A percentile compares a stretch with the other conserved stretches of the same genome.
Evolutionary conservation across 1,284 basidiomycete species (phyloP).

Genomic region (Chondrostereum purpureum): DNA sequence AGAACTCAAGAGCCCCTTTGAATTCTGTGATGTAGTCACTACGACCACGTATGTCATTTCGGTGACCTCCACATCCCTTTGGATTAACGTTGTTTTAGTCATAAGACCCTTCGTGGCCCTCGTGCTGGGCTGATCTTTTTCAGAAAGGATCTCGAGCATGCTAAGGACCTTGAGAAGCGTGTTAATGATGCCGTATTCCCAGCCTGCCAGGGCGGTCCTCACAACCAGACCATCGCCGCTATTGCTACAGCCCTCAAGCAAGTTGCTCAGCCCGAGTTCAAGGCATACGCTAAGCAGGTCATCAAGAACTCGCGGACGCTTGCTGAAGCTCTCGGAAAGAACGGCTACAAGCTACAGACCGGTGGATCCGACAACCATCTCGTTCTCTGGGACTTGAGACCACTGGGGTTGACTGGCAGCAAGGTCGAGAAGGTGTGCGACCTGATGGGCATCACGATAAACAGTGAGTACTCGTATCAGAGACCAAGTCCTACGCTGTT

Average conservation of each 20-base stretch:
- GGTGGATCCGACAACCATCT: constrained; percentile 97
- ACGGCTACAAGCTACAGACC: constrained; percentile 95
- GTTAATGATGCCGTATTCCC: constrained; percentile 99
- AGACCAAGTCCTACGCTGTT: neutral
- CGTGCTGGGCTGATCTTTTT: constrained; percentile 99
- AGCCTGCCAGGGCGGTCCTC: constrained; percentile 98
- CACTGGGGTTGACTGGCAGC: constrained; percentile 91
- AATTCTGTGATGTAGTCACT: constrained; percentile 95
- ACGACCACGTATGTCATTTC: constrained; percentile 73
- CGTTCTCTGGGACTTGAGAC: constrained; percentile 96
- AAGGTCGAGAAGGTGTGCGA: constrained; percentile 99
- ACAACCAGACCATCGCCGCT: constrained; percentile 99
- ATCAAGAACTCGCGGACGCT: constrained; percentile 82
- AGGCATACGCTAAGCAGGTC: constrained; percentile 92
- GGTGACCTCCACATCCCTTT: constrained; percentile 6
- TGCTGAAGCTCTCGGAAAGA: constrained; percentile 61
- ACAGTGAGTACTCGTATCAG: constrained; percentile 52
- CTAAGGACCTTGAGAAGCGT: constrained; percentile 85
- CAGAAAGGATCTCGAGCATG: constrained; percentile 83
- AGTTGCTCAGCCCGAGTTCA: constrained; percentile 86
- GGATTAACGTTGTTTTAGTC: constrained; percentile 36
- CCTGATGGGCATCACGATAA: constrained; percentile 91
- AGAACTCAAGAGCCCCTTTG: constrained; percentile 91
- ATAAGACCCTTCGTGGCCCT: constrained; percentile 98
- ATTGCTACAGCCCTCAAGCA: constrained; percentile 95